Conservation (phyloP, 306 rosid species). For the Quercus wislizeni region DNA sequence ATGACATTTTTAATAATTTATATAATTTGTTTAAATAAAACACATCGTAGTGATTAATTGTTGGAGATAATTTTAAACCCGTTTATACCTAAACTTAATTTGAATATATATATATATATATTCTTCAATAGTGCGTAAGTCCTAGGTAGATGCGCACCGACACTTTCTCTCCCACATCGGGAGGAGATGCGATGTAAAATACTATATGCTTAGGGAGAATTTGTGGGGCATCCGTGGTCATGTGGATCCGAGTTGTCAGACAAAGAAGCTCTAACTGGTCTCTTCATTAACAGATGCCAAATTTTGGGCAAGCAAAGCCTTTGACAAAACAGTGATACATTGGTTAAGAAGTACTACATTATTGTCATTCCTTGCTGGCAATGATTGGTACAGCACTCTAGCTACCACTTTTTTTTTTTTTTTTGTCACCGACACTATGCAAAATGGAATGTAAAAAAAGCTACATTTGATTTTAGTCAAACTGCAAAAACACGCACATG, state of each 20-base stretch:
- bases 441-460: background rate
- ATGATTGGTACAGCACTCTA: conserved; percentile 7
- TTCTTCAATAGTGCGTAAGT: no score
- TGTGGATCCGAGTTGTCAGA: background rate
- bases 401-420: background rate
- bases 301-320: background rate
- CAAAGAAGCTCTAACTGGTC: background rate
- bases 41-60: no score
- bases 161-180: background rate
- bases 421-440: conserved; percentile 13
- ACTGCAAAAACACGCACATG: no score
- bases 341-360: no score
- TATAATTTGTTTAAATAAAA: no score
- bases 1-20: no score
- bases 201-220: background rate
- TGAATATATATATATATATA: no score
- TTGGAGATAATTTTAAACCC: no score
- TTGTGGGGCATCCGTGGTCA: background rate
- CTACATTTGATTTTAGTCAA: no score
- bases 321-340: no score
- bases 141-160: background rate
- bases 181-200: background rate
- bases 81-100: no score
- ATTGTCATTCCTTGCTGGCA: conserved; percentile 9
- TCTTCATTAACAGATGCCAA: background rate